These are phyloP conservation scores for Sporothrix mexicana DNA, from an alignment of 2,329 filamentous ascomycete genomes.

Conservation along the genomic window DNA sequence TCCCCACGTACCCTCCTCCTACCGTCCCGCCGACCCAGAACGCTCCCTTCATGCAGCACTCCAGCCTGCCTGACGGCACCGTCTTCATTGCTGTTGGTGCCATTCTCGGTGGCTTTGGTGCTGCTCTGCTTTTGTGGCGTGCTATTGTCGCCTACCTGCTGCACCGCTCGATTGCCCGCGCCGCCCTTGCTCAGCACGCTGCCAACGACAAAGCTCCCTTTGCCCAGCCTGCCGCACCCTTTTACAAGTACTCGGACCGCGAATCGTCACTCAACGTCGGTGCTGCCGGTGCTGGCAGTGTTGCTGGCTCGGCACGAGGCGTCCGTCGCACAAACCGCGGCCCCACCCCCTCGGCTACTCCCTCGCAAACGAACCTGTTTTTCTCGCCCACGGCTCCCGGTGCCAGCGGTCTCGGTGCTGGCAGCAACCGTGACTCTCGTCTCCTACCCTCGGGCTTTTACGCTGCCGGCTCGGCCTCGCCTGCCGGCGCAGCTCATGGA, in stretches of 20 bases:
- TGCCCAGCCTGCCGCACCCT: constrained; percentile 59
- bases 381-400: constrained; percentile 91
- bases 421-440: constrained; percentile 70
- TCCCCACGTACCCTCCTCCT: constrained; percentile 70
- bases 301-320: constrained; percentile 50
- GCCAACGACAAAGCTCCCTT: constrained; percentile 73
- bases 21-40: constrained; percentile 80
- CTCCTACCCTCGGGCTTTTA: constrained; percentile 94
- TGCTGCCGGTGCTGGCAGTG: constrained; percentile 49
- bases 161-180: constrained; percentile 86
- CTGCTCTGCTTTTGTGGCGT: constrained; percentile 87
- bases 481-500: constrained; percentile 52
- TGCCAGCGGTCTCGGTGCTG: constrained; percentile 62
- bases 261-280: constrained; percentile 60
- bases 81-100: constrained; percentile 96
- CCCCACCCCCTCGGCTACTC: constrained; percentile 60
- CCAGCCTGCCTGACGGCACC: constrained; percentile 84
- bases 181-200: constrained; percentile 74
- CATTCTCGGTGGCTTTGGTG: constrained; percentile 79
- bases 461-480: constrained; percentile 66
- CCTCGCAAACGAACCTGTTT: constrained; percentile 77
- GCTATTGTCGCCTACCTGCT: constrained; percentile 86
- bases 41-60: constrained; percentile 92
- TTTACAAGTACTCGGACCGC: constrained; percentile 69
- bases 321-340: constrained; percentile 59